Percentiles rank a stretch among this genome's conserved stretches.
These are phyloP conservation scores for Candida boidinii DNA, from an alignment of 805 yeast species.

Conservation along the genomic window DNA sequence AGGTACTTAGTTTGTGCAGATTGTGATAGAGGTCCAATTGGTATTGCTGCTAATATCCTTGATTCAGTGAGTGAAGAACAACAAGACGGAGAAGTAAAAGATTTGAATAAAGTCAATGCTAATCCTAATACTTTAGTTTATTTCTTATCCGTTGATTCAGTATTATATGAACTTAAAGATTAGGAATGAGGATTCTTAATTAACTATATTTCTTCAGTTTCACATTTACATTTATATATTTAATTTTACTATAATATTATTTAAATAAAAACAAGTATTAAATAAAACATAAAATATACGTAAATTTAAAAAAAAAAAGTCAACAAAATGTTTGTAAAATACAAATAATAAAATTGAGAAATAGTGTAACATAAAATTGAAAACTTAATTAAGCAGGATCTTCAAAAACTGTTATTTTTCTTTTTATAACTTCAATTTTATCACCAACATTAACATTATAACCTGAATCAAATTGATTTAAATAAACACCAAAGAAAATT, in stretches of 20 bases:
- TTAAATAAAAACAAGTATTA: too few species aligned
- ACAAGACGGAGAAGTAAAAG: constrained; percentile 3
- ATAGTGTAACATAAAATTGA: too few species aligned
- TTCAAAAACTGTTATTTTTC: constrained; percentile 1
- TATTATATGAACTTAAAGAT: constrained; percentile 7
- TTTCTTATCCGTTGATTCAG: constrained; percentile 8
- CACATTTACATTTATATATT: too few species aligned
- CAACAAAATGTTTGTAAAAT: background rate
- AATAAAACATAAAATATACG: background rate
- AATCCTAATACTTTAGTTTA: constrained; percentile 9
- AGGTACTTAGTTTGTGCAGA: constrained; percentile 62
- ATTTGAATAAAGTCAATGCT: constrained; percentile 2
- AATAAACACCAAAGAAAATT: constrained; percentile 19
- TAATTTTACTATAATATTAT: too few species aligned
- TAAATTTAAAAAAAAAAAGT: constrained; percentile 1
- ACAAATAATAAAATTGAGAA: background rate
- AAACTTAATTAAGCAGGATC: too few species aligned
- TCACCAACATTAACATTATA: constrained; percentile 10
- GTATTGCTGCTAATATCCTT: constrained; percentile 43
- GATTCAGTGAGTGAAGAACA: constrained; percentile 15
- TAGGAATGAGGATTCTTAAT: too few species aligned
- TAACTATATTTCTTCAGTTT: too few species aligned
- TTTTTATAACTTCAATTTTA: constrained; percentile 4
- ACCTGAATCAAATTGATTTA: constrained; percentile 6
- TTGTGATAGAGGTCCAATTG: constrained; percentile 73